These are phyloP conservation scores for Teunomyces stri DNA, from an alignment of 805 yeast species.

Conservation along the genomic window DNA sequence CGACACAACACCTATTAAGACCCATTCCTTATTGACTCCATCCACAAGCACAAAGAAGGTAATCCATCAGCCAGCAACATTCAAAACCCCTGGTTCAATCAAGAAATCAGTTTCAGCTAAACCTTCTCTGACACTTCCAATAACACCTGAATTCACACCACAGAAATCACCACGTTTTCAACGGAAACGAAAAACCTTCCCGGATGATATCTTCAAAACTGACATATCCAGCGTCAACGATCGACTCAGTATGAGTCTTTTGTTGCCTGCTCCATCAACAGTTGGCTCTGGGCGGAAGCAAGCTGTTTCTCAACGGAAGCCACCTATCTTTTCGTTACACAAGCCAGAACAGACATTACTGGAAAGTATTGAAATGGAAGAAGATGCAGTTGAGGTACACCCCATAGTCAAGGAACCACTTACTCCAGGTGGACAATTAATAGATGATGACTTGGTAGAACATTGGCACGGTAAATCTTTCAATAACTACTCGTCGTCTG, in stretches of 20 bases:
- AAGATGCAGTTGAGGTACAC: conserved; percentile 1
- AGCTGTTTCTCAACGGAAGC: not conserved
- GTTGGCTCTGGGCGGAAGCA: conserved; percentile 30
- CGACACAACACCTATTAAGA: conserved; percentile 1
- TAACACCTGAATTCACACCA: conserved; percentile 35
- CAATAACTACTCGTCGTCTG: conserved; percentile 28
- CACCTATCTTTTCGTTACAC: not conserved
- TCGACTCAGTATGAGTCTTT: conserved; percentile 21
- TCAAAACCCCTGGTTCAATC: conserved; percentile 1
- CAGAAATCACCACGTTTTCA: conserved; percentile 23
- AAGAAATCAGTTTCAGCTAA: not conserved
- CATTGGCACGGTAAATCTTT: conserved; percentile 40
- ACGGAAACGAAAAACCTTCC: conserved; percentile 16
- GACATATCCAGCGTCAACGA: conserved; percentile 4
- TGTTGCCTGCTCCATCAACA: conserved; percentile 38
- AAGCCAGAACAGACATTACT: conserved; percentile 1
- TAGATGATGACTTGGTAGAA: conserved; percentile 29
- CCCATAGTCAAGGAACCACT: conserved; percentile 12
- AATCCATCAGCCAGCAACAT: conserved; percentile 1
- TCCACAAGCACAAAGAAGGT: conserved; percentile 1
- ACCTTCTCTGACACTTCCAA: conserved; percentile 7
- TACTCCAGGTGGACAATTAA: conserved; percentile 32
- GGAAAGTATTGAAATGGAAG: conserved; percentile 23
- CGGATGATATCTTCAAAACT: conserved; percentile 15
- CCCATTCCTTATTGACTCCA: conserved; percentile 1